These are phyloP conservation scores for Phaffomyces antillensis DNA, from an alignment of 805 yeast species.

Conservation along the genomic window DNA sequence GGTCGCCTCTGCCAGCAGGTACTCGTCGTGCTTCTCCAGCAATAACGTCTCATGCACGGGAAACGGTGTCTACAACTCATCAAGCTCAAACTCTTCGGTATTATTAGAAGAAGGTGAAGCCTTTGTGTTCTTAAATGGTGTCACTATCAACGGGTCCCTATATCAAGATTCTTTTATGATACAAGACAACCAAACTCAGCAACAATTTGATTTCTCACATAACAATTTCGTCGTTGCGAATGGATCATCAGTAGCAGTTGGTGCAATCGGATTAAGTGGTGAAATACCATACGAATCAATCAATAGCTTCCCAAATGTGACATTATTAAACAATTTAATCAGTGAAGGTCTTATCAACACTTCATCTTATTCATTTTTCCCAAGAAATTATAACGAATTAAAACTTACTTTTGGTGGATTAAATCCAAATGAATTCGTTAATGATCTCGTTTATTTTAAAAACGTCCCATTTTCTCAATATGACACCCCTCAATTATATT, in stretches of 20 bases:
- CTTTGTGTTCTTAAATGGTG: constrained; percentile 10
- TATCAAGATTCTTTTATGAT: constrained; percentile 9
- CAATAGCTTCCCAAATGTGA: not conserved
- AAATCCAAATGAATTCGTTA: constrained; percentile 37
- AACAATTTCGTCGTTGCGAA: constrained; percentile 33
- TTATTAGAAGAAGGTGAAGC: not conserved
- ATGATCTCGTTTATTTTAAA: constrained; percentile 41
- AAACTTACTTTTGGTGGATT: constrained; percentile 52
- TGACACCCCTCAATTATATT: constrained; percentile 13
- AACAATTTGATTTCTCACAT: constrained; percentile 15
- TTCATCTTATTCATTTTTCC: constrained; percentile 38
- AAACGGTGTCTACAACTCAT: constrained; percentile 11
- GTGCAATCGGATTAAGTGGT: constrained; percentile 36
- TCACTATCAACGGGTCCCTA: constrained; percentile 14
- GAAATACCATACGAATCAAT: not conserved
- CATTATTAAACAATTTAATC: constrained; percentile 29
- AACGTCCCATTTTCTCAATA: constrained; percentile 35
- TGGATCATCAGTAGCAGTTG: constrained; percentile 30
- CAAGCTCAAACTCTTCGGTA: constrained; percentile 3
- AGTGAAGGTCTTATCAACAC: constrained; percentile 26
- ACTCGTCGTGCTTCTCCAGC: not conserved
- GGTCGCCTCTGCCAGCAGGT: constrained; percentile 17
- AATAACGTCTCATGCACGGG: constrained; percentile 7
- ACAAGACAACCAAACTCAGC: not conserved
- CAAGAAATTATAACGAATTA: constrained; percentile 20